Evolutionary conservation across 1,139 yeast species (phyloP).

Genomic region (Pichia sp.): DNA sequence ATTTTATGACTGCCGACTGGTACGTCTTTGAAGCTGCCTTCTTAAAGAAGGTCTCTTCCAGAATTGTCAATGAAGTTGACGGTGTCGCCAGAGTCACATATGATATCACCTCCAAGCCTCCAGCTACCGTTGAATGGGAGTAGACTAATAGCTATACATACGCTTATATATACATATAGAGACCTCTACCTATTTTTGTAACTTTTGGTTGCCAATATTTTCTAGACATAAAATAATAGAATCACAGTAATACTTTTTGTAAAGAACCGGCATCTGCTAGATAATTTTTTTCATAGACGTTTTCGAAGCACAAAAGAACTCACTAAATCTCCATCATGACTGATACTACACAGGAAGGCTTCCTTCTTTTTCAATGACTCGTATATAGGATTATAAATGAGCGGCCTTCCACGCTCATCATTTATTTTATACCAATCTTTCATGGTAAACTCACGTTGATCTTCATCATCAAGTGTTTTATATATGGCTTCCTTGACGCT

Average conservation of each 20-base stretch:
- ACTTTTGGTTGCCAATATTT: not conserved
- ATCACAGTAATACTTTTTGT: not conserved
- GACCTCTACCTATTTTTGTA: not conserved
- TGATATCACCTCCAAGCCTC: conserved; percentile 98
- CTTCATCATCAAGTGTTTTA: conserved; percentile 49
- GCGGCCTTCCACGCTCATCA: conserved; percentile 37
- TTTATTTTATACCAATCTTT: conserved; percentile 55
- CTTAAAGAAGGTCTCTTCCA: conserved; percentile 87
- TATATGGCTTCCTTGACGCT: conserved; percentile 72
- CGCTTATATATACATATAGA: not conserved
- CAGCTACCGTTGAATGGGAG: conserved; percentile 99
- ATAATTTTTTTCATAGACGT: not conserved
- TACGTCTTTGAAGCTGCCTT: conserved; percentile 87
- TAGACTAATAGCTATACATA: conserved; percentile 32
- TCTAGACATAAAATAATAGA: not conserved
- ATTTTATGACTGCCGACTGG: conserved; percentile 99
- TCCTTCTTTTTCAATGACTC: conserved; percentile 31
- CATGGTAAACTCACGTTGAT: conserved; percentile 53
- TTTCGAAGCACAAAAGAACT: conserved; percentile 44
- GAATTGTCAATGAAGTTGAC: conserved; percentile 96
- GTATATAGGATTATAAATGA: conserved; percentile 35
- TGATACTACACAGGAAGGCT: conserved; percentile 49
- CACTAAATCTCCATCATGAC: conserved; percentile 61
- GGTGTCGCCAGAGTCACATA: conserved; percentile 99
- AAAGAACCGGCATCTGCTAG: not conserved